A percentile compares a stretch with the other conserved stretches of the same genome.
These are phyloP conservation scores for Neobulgaria alba DNA, from an alignment of 2,329 filamentous ascomycete species.

Conservation along the genomic window DNA sequence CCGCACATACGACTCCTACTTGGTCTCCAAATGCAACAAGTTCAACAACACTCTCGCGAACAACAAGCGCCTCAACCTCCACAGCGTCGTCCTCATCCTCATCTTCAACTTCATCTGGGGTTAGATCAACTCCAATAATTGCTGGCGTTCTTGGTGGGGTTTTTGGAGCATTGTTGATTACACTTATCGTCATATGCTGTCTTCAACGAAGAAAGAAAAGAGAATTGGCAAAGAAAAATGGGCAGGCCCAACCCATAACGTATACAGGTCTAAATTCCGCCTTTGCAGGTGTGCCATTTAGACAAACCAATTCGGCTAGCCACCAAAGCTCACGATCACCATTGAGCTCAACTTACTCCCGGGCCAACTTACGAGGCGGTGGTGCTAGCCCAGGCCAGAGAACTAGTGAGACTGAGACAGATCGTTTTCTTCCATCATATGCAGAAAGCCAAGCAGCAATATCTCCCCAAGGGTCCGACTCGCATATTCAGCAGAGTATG, in stretches of 20 bases:
- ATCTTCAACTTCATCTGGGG: constrained; percentile 2
- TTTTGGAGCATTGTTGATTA: constrained; percentile 11
- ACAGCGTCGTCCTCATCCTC: constrained; percentile 9
- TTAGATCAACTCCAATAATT: constrained; percentile 11
- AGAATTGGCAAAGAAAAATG: constrained; percentile 2
- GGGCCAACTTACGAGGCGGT: constrained; percentile 8
- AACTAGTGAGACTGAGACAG: constrained; percentile 4
- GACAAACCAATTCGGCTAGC: constrained; percentile 2
- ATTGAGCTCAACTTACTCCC: constrained; percentile 3
- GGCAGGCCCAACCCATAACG: constrained; percentile 9
- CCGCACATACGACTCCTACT: constrained; percentile 2
- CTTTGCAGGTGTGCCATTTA: constrained; percentile 17
- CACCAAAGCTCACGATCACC: constrained; percentile 4
- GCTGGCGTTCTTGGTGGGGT: constrained; percentile 16
- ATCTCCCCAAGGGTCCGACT: not conserved
- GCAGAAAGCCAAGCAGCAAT: constrained; percentile 3
- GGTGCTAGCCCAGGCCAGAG: constrained; percentile 8
- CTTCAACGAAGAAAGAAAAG: constrained; percentile 12
- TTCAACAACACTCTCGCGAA: constrained; percentile 5
- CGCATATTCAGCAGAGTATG: not conserved
- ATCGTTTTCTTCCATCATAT: constrained; percentile 9
- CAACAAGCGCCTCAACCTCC: constrained; percentile 4
- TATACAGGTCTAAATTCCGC: constrained; percentile 16
- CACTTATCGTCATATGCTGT: constrained; percentile 12
- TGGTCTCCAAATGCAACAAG: constrained; percentile 6